Base-by-base conservation (phyloP, 306 rosid species). In the Prunus mira region DNA sequence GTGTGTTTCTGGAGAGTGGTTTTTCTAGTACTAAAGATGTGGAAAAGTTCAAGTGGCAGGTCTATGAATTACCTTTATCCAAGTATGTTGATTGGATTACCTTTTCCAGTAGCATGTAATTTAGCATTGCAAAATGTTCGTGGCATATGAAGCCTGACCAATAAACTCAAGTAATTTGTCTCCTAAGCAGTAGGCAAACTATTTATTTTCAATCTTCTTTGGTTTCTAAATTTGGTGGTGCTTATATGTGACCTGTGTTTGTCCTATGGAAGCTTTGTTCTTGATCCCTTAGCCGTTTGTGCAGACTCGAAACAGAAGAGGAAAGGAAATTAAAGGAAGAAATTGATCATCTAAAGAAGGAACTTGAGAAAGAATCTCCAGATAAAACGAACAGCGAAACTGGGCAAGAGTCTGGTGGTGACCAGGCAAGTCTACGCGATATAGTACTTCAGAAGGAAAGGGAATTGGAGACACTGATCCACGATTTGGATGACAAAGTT, bases 401-500 rank as follows among this genome's bases (percentile, higher is more conserved):
- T 49, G 77, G 3, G 32, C 86, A 75, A 65, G 97, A 79, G 75
- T 74, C 85, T 73, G 88, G 79, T 77, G 89, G 72, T 67, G 81
- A 84, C 56, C 83, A 80, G 74, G 84, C 79, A 58, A 81, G 77
- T 73, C 45, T 78, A 58, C 76, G 0, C 25, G 84, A 51, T 54
- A 46, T 56, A 51, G 47, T 93, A 63, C 76, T 32, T 55, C 84
- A 65, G 76, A 91, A 87, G 79, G 97, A 95, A 82, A 86, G 76
- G 73, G 96, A 92, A 73, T 79, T 95, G 79, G 97, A 91, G 84
- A 22, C 63, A 57, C 88, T 92, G 80, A 67, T 81, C 71, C 89
- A 62, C 72, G 97, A 92, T 70, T 85, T 95, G 84, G 91, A 95
- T 83, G 98, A 88, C 79, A 92, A 92, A 87, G 86, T 92, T 76